phyloP scores from a whole-genome alignment of 164 flowering plant species.

The Annona cherimola region DNA sequence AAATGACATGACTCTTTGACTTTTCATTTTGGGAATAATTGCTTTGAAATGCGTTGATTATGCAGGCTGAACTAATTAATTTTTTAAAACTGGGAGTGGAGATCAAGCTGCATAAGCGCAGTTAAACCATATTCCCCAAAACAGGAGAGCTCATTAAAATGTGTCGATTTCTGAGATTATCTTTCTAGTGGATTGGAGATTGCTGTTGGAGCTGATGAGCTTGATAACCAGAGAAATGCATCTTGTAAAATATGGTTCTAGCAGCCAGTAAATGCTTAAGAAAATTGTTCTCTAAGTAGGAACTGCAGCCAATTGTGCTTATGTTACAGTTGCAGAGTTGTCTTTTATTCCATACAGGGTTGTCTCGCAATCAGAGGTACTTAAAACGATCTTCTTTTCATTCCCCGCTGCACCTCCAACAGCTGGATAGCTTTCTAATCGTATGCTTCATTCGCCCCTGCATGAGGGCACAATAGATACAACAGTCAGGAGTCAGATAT shows the following conservation, averaged over 20 bases:
- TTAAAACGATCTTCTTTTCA: not conserved
- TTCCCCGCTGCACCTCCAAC: conserved; percentile 19
- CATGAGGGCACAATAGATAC: conserved; percentile 3
- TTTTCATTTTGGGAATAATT: not conserved
- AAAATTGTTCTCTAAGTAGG: not conserved
- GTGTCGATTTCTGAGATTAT: no score
- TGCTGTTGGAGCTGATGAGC: no score
- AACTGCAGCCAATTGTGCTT: not conserved
- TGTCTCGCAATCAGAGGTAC: not conserved
- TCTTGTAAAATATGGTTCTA: no score
- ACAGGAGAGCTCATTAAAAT: no score
- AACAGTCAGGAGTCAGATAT: not conserved
- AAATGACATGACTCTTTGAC: not conserved
- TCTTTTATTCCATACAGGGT: not conserved
- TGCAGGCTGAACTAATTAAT: not conserved
- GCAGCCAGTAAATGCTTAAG: not conserved
- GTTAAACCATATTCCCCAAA: no score
- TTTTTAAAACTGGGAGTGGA: no score
- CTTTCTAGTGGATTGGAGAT: no score
- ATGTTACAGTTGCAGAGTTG: not conserved
- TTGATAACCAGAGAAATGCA: no score
- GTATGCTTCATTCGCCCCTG: conserved; percentile 26
- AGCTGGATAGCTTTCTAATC: conserved; percentile 20
- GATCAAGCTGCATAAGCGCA: no score
- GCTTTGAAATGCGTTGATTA: not conserved